Base-by-base conservation (phyloP, 2,329 filamentous ascomycete species). In the Helotiales sp. region DNA sequence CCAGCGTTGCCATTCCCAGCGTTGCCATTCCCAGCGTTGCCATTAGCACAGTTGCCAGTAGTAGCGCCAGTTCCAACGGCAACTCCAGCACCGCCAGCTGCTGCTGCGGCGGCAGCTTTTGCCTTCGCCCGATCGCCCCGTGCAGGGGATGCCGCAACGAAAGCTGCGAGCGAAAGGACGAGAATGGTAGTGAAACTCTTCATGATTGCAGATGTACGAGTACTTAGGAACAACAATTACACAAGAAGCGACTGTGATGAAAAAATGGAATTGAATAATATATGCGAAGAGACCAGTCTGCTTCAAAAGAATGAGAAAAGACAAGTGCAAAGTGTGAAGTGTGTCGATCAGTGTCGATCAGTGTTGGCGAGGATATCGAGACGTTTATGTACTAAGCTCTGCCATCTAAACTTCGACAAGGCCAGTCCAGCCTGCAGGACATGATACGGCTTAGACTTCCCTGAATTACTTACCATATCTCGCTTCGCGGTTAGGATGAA, bases 101-200 rank as follows among this genome's bases (percentile, higher is more conserved):
- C 40, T 45, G 40, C 40, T 45, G 40, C 40, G 8, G 40, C 40
- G 6, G 8, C 13, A 4, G 40, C 40, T n/a, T 40, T 40, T 7
- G 34, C 37, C 11, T 6, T 22, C n/a, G 17, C 15, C 7, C 55
- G 8, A 10, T 59, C 17, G 13, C 40, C 40, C 24, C 55, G 20
- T 15, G 20, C 26, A 7, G 55, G 55, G 11, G 55, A 40, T 22
- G 55, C 32, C 10, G 55, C 34, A 26, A 59, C 55, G 32, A 40
- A 43, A 17, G 52, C 28, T 13, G 32, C 6, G 5, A 59, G 32
- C 6, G 26, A 59, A 26, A 2, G 22, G 8, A 59, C 30, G 34
- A 59, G 17, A 40, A 59, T 40, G 55, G 55, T 22, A 24, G 34
- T 43, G 32, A 59, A 59, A 32, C 7, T 6, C 32, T 59, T 59